Percentiles rank a stretch among this genome's conserved stretches.
Evolutionary conservation across 352 stramenopile genomes (phyloP).

Genomic region (Thalassiosira exigua): DNA sequence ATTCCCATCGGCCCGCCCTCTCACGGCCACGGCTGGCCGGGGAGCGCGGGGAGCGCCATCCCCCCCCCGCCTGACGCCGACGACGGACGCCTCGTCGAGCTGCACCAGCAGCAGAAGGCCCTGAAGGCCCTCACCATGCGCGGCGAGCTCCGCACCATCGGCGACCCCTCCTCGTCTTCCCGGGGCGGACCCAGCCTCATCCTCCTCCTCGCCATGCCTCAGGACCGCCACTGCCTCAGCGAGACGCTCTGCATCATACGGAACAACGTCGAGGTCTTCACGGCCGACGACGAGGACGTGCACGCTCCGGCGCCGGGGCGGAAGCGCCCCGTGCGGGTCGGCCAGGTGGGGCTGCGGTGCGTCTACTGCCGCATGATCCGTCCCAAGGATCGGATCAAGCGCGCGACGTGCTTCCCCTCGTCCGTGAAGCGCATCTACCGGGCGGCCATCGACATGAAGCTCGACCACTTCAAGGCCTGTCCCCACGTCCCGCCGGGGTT

Average conservation of each 20-base stretch:
- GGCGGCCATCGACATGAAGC: conserved; percentile 86
- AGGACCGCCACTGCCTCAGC: conserved; percentile 79
- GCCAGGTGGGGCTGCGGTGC: conserved; percentile 75
- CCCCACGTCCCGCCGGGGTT: conserved; percentile 66
- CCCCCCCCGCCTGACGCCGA: background rate
- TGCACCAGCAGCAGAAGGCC: conserved; percentile 42
- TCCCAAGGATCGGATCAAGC: conserved; percentile 76
- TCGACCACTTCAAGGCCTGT: conserved; percentile 83
- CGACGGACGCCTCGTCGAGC: conserved; percentile 17
- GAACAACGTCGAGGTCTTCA: conserved; percentile 82
- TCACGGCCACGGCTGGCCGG: background rate
- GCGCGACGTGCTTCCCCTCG: conserved; percentile 82
- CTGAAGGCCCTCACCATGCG: conserved; percentile 45
- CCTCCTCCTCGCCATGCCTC: conserved; percentile 72
- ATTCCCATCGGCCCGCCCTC: background rate
- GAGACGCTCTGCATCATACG: conserved; percentile 83
- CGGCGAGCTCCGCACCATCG: conserved; percentile 47
- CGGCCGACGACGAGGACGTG: conserved; percentile 47
- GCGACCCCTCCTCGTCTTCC: background rate
- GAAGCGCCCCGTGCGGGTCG: conserved; percentile 53
- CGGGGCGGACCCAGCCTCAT: no score
- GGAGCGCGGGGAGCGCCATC: background rate
- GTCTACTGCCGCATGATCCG: conserved; percentile 72
- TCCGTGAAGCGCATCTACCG: conserved; percentile 83
- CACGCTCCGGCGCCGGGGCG: conserved; percentile 55